These are phyloP conservation scores for Chloris gayana DNA, from an alignment of 176 grass and related monocot species.

Conservation along the genomic window DNA sequence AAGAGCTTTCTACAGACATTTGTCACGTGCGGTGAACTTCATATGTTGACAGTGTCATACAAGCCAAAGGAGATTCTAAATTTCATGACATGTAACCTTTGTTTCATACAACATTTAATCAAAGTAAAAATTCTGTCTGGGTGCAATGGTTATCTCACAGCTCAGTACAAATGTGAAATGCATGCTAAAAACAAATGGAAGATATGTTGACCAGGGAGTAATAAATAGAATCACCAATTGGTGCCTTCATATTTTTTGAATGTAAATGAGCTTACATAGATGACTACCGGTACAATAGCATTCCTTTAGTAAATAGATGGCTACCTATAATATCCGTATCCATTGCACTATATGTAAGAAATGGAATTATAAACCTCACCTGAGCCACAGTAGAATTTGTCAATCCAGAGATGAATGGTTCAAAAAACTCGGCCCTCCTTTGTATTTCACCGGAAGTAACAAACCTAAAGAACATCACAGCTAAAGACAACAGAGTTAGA, in stretches of 20 bases:
- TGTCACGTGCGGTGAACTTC: background rate
- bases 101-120: background rate
- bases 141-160: background rate
- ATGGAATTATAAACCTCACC: slow-evolving; percentile 45
- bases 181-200: background rate
- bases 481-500: slow-evolving; percentile 50
- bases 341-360: slow-evolving; percentile 1
- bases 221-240: background rate
- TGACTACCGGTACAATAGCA: background rate
- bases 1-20: background rate
- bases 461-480: slow-evolving; percentile 99
- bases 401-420: slow-evolving; percentile 85
- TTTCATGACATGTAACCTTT: slow-evolving; percentile 5
- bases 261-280: slow-evolving; percentile 24
- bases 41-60: background rate
- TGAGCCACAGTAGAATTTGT: slow-evolving; percentile 64
- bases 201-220: slow-evolving; percentile 3
- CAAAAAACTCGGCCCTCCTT: slow-evolving; percentile 85
- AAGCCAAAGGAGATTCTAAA: background rate
- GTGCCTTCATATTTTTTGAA: background rate
- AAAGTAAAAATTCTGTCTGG: background rate
- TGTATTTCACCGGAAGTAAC: slow-evolving; percentile 88
- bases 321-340: background rate
- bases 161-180: background rate
- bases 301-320: background rate